Conservation (phyloP, 2,329 filamentous ascomycete genomes). For the Penicillium sp. region DNA sequence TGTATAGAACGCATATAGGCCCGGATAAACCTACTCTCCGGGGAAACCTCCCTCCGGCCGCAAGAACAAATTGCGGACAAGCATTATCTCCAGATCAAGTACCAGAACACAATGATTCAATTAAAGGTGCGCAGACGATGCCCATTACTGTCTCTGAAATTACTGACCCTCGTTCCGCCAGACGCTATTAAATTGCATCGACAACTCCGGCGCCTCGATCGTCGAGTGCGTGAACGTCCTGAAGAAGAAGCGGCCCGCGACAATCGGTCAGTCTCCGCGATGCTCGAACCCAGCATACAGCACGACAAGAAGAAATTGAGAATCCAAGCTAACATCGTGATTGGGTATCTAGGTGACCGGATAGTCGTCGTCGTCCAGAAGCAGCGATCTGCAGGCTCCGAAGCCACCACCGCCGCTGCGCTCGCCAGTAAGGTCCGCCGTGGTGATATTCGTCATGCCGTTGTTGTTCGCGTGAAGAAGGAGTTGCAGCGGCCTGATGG, state of each 20-base stretch:
- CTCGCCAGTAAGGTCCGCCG: constrained; percentile 88
- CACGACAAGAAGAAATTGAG: neutral
- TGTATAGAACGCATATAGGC: neutral
- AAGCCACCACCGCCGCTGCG: constrained; percentile 62
- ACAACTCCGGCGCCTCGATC: constrained; percentile 95
- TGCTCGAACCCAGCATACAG: neutral
- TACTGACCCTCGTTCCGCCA: constrained; percentile 30
- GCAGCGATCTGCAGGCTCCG: constrained; percentile 67
- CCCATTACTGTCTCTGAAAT: neutral
- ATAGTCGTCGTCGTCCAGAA: constrained; percentile 98
- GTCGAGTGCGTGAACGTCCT: constrained; percentile 94
- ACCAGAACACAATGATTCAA: constrained; percentile 68
- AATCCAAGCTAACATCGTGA: neutral
- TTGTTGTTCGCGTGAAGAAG: constrained; percentile 85
- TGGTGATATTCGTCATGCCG: constrained; percentile 91
- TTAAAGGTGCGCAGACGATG: constrained; percentile 53
- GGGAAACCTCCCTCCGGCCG: constrained; percentile 17
- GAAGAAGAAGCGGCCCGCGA: constrained; percentile 74
- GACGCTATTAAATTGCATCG: constrained; percentile 98
- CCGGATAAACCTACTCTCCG: constrained; percentile 15
- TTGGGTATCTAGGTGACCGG: constrained; percentile 61
- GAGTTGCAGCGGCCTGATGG: constrained; percentile 80
- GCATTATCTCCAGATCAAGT: constrained; percentile 22
- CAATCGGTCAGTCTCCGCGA: constrained; percentile 59
- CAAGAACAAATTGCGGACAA: constrained; percentile 19